Evolutionary conservation across 495 filamentous ascomycete genomes (phyloP).

Genomic region (Lepraria neglecta): DNA sequence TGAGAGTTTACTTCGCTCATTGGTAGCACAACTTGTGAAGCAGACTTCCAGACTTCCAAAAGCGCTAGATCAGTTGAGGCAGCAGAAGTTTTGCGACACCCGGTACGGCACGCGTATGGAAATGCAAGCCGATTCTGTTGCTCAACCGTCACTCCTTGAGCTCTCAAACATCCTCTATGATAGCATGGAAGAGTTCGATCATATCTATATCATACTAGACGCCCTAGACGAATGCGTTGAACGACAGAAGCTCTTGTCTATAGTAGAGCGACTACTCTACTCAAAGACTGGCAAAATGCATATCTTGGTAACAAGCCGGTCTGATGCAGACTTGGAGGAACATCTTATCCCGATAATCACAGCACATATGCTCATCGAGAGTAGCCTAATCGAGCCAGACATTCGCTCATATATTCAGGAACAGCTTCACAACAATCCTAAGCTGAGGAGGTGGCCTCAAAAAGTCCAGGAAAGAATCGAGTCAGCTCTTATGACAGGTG

Average conservation of each 20-base stretch:
- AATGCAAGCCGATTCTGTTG: too few relatives aligned
- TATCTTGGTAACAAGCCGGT: slow-evolving; percentile 3
- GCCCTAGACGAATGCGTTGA: slow-evolving; percentile 9
- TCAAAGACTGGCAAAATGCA: not conserved
- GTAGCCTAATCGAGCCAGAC: slow-evolving; percentile 1
- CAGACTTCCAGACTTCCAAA: slow-evolving; percentile 1
- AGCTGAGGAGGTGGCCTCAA: slow-evolving; percentile 4
- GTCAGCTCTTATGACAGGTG: slow-evolving; percentile 1
- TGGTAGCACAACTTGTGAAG: not conserved
- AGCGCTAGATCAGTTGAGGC: not conserved
- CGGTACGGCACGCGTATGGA: slow-evolving; percentile 2
- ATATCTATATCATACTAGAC: slow-evolving; percentile 4
- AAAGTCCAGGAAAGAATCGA: not conserved
- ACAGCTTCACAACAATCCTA: not conserved
- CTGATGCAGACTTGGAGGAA: slow-evolving; percentile 7
- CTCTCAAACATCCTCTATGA: not conserved
- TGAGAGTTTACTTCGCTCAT: slow-evolving; percentile 1
- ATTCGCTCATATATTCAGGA: slow-evolving; percentile 5
- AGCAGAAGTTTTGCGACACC: not conserved
- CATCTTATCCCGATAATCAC: not conserved
- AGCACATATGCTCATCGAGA: not conserved
- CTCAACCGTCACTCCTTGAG: slow-evolving; percentile 5
- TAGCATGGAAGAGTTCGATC: slow-evolving; percentile 1
- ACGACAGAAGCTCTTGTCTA: slow-evolving; percentile 1
- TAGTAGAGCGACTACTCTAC: not conserved